Percentiles rank a stretch among this genome's conserved stretches.
Evolutionary conservation across 1,284 basidiomycete species (phyloP).

Genomic region (Meira nashicola): DNA sequence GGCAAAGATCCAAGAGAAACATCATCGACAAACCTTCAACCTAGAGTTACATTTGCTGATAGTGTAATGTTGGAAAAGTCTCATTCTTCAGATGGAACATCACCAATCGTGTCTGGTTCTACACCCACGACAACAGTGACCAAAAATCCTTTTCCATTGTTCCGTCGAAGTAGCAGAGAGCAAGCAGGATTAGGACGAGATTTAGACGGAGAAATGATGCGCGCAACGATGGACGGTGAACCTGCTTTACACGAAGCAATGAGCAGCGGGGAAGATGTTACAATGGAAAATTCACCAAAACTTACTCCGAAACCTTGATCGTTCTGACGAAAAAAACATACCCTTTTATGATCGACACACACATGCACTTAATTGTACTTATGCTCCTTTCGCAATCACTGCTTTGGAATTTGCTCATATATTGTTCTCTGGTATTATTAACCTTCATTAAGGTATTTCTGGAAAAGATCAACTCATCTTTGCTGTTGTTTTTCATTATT

Average conservation of each 20-base stretch:
- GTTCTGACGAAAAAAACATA: too few relatives aligned
- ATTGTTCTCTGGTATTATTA: too few relatives aligned
- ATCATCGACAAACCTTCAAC: background rate
- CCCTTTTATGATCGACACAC: too few relatives aligned
- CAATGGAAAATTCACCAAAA: background rate
- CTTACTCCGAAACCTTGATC: too few relatives aligned
- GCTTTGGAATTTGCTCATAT: too few relatives aligned
- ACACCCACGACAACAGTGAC: background rate
- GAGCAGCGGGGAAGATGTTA: background rate
- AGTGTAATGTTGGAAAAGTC: background rate
- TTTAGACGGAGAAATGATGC: conserved; percentile 36
- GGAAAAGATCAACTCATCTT: too few relatives aligned
- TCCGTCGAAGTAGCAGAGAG: conserved; percentile 33
- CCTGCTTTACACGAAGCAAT: conserved; percentile 9
- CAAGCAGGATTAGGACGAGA: conserved; percentile 45
- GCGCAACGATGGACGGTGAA: conserved; percentile 2
- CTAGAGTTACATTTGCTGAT: background rate
- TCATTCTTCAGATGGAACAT: background rate
- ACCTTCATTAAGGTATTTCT: too few relatives aligned
- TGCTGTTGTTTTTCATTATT: too few relatives aligned
- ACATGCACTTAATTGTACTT: too few relatives aligned
- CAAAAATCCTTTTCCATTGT: conserved; percentile 1
- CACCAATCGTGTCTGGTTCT: background rate
- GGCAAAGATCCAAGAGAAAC: background rate
- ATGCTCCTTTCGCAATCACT: too few relatives aligned